These are phyloP conservation scores for Termitomyces sp. DNA, from an alignment of 768 basidiomycete genomes.

Conservation along the genomic window DNA sequence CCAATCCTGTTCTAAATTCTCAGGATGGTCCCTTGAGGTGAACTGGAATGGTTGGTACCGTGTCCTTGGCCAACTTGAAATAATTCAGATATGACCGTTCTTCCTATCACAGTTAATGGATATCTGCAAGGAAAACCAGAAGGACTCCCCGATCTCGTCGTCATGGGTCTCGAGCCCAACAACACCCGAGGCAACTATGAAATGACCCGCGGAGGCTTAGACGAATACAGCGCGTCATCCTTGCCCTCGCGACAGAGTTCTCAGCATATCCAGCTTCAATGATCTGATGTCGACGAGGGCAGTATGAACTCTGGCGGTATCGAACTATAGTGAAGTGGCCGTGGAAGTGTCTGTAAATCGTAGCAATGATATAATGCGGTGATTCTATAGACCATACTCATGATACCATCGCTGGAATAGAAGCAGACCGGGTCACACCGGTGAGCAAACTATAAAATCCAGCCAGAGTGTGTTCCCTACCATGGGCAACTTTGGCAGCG, in stretches of 20 bases:
- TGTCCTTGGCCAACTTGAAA: too few species aligned
- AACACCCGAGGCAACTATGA: slow-evolving; percentile 22
- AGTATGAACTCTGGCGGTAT: too few species aligned
- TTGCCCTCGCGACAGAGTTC: slow-evolving; percentile 36
- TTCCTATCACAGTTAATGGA: slow-evolving; percentile 97
- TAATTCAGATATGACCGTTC: slow-evolving; percentile 83
- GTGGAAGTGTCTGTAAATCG: too few species aligned
- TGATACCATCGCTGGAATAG: too few species aligned
- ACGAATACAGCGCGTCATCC: slow-evolving; percentile 46
- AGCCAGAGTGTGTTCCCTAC: slow-evolving; percentile 31
- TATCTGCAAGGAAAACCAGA: slow-evolving; percentile 93
- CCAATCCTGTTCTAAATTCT: slow-evolving; percentile 86
- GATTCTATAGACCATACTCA: too few species aligned
- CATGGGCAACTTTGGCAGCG: slow-evolving; percentile 65
- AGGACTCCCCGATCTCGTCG: slow-evolving; percentile 80
- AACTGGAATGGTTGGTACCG: not conserved
- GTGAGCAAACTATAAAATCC: slow-evolving; percentile 23
- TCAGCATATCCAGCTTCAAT: slow-evolving; percentile 36
- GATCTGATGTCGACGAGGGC: too few species aligned
- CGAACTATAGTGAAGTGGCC: too few species aligned
- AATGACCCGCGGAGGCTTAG: slow-evolving; percentile 60
- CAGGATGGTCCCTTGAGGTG: slow-evolving; percentile 89
- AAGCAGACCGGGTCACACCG: too few species aligned
- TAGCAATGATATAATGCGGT: too few species aligned
- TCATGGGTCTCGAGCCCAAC: slow-evolving; percentile 70